A percentile compares a stretch with the other conserved stretches of the same genome.
phyloP scores from a whole-genome alignment of 2,329 filamentous ascomycete genomes.

The Alternaria sp. region DNA sequence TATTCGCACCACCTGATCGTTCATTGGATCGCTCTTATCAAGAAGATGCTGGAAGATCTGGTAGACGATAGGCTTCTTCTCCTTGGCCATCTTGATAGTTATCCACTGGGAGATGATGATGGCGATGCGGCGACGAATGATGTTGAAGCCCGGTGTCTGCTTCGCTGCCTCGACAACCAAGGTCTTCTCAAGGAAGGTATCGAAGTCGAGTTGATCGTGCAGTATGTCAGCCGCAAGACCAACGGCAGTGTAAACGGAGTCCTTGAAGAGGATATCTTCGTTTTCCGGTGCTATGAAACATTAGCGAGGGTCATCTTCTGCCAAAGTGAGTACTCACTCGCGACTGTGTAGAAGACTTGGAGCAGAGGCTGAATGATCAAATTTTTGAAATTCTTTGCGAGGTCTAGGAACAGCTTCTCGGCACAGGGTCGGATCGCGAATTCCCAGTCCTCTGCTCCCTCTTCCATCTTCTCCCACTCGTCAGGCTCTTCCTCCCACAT shows the following conservation, averaged over 20 bases:
- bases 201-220: conserved; percentile 79
- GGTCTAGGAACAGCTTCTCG: conserved; percentile 90
- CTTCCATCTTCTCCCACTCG: conserved; percentile 92
- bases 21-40: conserved; percentile 75
- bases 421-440: conserved; percentile 91
- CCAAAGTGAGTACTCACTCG: conserved; percentile 57
- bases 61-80: conserved; percentile 77
- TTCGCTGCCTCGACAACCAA: conserved; percentile 81
- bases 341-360: conserved; percentile 79
- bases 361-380: conserved; percentile 80
- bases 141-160: conserved; percentile 70
- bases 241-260: conserved; percentile 93
- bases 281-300: conserved; percentile 58
- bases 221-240: conserved; percentile 82
- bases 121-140: conserved; percentile 84
- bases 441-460: conserved; percentile 81
- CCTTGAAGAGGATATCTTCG: conserved; percentile 80
- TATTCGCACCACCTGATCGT: conserved; percentile 90
- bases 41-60: conserved; percentile 89
- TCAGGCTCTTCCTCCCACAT: conserved; percentile 95
- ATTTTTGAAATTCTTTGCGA: conserved; percentile 86
- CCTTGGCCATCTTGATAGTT: conserved; percentile 72
- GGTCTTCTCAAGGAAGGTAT: conserved; percentile 75
- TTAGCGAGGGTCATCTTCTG: conserved; percentile 19
- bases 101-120: conserved; percentile 93